phyloP scores from a whole-genome alignment of 108 stramenopile genomes.

The Nitzschia putrida region DNA sequence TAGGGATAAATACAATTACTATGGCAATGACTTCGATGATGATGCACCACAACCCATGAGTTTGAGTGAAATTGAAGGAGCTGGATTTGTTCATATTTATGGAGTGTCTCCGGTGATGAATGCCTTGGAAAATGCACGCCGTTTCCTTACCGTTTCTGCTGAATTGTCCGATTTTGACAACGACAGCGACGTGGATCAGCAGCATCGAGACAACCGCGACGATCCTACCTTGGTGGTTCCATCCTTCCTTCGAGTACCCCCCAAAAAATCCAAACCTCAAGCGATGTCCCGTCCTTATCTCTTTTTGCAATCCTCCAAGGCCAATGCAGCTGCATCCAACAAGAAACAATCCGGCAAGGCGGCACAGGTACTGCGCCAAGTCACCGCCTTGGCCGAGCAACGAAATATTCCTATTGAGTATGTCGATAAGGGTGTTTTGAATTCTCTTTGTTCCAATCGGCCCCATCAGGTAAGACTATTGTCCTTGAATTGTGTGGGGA shows the following conservation, averaged over 20 bases:
- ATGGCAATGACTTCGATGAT: background rate
- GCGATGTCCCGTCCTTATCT: constrained; percentile 70
- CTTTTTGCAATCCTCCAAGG: constrained; percentile 69
- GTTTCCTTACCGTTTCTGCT: constrained; percentile 52
- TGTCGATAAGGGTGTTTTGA: constrained; percentile 86
- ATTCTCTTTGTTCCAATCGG: constrained; percentile 79
- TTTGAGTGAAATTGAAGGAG: constrained; percentile 66
- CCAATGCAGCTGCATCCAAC: background rate
- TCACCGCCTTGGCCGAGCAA: constrained; percentile 57
- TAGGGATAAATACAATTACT: no score
- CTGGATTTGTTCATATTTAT: constrained; percentile 83
- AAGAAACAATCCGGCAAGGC: constrained; percentile 52
- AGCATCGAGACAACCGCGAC: constrained; percentile 2
- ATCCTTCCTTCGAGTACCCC: no score
- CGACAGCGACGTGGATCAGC: constrained; percentile 21
- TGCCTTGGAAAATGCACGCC: constrained; percentile 64
- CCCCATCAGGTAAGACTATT: constrained; percentile 77
- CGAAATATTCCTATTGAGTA: constrained; percentile 55
- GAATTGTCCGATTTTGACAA: constrained; percentile 13
- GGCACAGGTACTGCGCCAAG: constrained; percentile 42
- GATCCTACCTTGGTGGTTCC: background rate
- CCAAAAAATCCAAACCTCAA: constrained; percentile 53
- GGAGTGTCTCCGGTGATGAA: constrained; percentile 82
- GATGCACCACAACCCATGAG: constrained; percentile 59
- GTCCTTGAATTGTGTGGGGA: background rate